phyloP scores from a whole-genome alignment of 495 filamentous ascomycete genomes.

The Annulohypoxylon bovei region DNA sequence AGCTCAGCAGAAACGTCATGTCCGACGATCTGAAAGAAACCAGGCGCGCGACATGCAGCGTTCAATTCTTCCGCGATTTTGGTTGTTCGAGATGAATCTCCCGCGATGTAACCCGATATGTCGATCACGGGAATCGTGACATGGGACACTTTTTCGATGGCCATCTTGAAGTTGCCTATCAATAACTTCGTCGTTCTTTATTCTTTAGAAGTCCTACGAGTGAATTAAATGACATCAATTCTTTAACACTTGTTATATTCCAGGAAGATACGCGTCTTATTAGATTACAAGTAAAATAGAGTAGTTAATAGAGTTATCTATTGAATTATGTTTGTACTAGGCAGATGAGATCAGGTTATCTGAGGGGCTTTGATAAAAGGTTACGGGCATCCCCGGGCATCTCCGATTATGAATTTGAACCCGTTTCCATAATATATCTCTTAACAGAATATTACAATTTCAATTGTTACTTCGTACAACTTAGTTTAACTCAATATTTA shows the following conservation, averaged over 20 bases:
- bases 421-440: too few relatives aligned
- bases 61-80: slow-evolving; percentile 46
- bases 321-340: background rate
- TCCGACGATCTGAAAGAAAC: slow-evolving; percentile 66
- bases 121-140: slow-evolving; percentile 43
- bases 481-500: background rate
- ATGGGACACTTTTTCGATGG: background rate
- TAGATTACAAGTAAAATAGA: background rate
- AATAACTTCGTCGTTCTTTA: background rate
- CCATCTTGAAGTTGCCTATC: background rate
- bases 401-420: background rate
- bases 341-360: background rate
- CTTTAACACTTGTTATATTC: background rate
- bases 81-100: slow-evolving; percentile 21
- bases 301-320: background rate
- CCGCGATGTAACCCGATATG: slow-evolving; percentile 40
- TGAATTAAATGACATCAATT: background rate
- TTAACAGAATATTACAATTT: background rate
- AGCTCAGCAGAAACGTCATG: slow-evolving; percentile 53
- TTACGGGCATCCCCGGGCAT: background rate
- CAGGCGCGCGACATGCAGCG: slow-evolving; percentile 61
- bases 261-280: background rate
- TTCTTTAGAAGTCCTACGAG: background rate
- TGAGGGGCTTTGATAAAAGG: too few relatives aligned
- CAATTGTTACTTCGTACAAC: background rate